Conservation (phyloP, 768 basidiomycete species). For the Panus rudis region DNA sequence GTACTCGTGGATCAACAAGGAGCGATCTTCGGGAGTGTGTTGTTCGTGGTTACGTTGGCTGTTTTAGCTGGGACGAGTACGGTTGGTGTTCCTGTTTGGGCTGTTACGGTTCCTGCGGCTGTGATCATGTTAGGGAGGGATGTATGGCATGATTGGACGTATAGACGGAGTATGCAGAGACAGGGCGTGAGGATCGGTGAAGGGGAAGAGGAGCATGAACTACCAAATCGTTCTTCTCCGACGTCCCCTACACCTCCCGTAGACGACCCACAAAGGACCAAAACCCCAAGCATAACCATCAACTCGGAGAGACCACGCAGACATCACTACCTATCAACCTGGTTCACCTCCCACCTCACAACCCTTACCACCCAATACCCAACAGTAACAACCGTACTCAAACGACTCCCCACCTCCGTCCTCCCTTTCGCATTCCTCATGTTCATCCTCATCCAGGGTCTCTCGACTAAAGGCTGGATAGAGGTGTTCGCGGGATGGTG, state of each 20-base stretch:
- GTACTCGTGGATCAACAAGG: constrained; percentile 70
- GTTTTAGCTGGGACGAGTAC: constrained; percentile 73
- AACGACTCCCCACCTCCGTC: constrained; percentile 71
- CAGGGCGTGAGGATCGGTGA: too few relatives aligned
- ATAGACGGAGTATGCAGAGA: too few relatives aligned
- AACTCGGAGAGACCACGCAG: too few relatives aligned
- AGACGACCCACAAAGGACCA: too few relatives aligned
- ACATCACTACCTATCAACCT: background rate
- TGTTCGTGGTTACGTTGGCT: constrained; percentile 63
- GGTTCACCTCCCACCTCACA: constrained; percentile 7
- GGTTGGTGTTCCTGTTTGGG: constrained; percentile 74
- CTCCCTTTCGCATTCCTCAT: constrained; percentile 91
- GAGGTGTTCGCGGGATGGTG: constrained; percentile 71
- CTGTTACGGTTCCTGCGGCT: constrained; percentile 79
- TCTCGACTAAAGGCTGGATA: constrained; percentile 84
- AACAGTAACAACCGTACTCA: constrained; percentile 57
- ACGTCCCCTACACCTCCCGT: background rate
- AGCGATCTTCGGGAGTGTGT: constrained; percentile 62
- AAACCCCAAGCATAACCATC: background rate
- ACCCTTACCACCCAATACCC: constrained; percentile 43
- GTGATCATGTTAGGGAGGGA: constrained; percentile 66
- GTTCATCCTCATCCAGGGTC: constrained; percentile 87
- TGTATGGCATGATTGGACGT: constrained; percentile 30
- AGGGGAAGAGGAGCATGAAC: background rate
- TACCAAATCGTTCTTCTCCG: background rate